Conservation (phyloP, 108 stramenopile species). For the Stephanodiscus triporus region DNA sequence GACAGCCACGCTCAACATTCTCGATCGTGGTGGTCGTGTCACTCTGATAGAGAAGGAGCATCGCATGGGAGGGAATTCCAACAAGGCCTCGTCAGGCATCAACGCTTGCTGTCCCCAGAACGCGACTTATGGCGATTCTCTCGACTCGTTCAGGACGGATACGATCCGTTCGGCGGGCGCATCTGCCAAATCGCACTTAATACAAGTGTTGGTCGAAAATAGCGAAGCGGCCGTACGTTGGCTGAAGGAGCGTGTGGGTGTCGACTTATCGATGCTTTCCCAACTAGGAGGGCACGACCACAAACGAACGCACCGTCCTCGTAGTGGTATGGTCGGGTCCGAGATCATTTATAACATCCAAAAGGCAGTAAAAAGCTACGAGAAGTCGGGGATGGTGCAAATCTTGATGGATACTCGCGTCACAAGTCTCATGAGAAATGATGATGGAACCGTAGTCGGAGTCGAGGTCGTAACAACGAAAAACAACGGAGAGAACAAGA, state of each 20-base stretch:
- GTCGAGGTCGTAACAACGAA: constrained; percentile 46
- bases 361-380: constrained; percentile 77
- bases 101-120: constrained; percentile 86
- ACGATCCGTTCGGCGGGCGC: constrained; percentile 81
- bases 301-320: constrained; percentile 86
- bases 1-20: constrained; percentile 81
- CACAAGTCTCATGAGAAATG: constrained; percentile 60
- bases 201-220: constrained; percentile 73
- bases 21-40: constrained; percentile 87
- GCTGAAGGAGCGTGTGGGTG: constrained; percentile 80
- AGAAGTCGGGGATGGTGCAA: constrained; percentile 73
- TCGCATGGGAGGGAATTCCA: constrained; percentile 90
- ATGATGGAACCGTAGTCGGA: constrained; percentile 61
- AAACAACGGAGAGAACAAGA: constrained; percentile 28
- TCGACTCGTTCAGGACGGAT: constrained; percentile 79
- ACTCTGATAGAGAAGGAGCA: constrained; percentile 89
- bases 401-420: constrained; percentile 79
- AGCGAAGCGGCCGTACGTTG: constrained; percentile 81
- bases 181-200: constrained; percentile 66
- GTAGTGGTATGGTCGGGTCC: constrained; percentile 88
- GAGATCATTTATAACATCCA: constrained; percentile 89
- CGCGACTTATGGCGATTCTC: constrained; percentile 60
- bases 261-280: constrained; percentile 81
- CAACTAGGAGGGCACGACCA: constrained; percentile 91
- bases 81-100: constrained; percentile 93